Base-by-base conservation (phyloP, 2,329 filamentous ascomycete species). In the Ophiostoma australiae region DNA sequence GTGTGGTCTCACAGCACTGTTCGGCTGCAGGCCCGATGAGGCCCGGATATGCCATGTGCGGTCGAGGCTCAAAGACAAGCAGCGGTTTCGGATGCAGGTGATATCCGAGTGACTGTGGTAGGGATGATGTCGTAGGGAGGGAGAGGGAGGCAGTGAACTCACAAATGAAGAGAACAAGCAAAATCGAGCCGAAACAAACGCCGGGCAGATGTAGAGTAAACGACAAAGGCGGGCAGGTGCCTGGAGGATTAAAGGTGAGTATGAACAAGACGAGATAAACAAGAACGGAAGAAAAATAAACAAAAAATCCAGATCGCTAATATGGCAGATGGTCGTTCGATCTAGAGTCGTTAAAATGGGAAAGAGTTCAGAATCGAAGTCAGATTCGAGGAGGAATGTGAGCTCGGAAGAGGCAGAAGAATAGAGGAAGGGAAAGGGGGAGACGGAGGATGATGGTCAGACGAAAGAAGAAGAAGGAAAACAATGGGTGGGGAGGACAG, bases 1-100 rank as follows among this genome's bases (percentile, higher is more conserved):
- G 37, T 63, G 15, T 61, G 68, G 70, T 71, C 27, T 69, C 70
- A 71, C 70, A 69, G 33, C 68, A 71, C 31, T 11, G n/a, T 27
- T 17, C 48, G 37, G 61, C 66, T 69, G 63, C 70, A 67, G 68
- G 61, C 39, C 70, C 48, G 70, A 48, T 13, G 65, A 44, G 48
- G 58, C 61, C 61, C 31, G 27, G 7, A 58, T 61, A 41, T 67
- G 68, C 63, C 68, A 71, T 48, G 4, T 55, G n/a, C 23, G 23
- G 15, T 33, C 20, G 44, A 52, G 20, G 58, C 44, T 35, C 4
- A 27, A 67, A 67, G 27, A 69, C 58, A 17, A 66, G 63, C 58
- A 63, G 27, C 2, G 23, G 58, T 63, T 15, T 63, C 27, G 23
- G 27, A 63, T 35, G 27, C 23, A 33, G 27, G 58, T 63, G 27